phyloP scores from a whole-genome alignment of 352 stramenopile species.

The Phytophthora palmivora region DNA sequence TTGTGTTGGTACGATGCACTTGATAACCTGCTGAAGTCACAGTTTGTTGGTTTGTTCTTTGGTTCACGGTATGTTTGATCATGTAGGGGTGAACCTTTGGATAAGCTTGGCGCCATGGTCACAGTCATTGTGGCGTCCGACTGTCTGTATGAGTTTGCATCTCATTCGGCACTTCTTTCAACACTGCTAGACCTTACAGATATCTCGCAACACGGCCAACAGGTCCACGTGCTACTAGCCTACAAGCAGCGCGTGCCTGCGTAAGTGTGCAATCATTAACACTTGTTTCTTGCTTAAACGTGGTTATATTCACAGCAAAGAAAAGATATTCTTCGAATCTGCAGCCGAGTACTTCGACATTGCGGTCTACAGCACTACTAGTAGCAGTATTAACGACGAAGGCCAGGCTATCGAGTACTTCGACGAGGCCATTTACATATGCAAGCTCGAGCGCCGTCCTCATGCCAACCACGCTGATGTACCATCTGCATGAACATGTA shows the following conservation, averaged over 20 bases:
- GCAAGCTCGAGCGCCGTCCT: constrained; percentile 31
- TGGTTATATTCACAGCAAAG: constrained; percentile 27
- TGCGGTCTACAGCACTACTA: constrained; percentile 32
- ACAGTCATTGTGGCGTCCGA: constrained; percentile 51
- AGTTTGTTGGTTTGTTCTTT: neutral
- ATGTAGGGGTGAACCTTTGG: constrained; percentile 25
- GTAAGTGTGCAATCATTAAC: constrained; percentile 28
- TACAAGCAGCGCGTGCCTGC: constrained; percentile 75
- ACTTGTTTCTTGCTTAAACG: neutral
- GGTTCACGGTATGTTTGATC: neutral
- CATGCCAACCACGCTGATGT: neutral
- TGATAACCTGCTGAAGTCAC: neutral
- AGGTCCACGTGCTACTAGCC: constrained; percentile 50
- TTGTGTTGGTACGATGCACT: constrained; percentile 51
- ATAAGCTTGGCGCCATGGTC: constrained; percentile 4
- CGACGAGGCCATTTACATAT: constrained; percentile 59
- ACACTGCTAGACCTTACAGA: constrained; percentile 54
- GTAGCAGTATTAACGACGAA: constrained; percentile 8
- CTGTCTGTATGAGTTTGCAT: constrained; percentile 67
- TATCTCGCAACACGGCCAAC: neutral
- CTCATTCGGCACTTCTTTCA: constrained; percentile 45
- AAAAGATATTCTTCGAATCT: constrained; percentile 54
- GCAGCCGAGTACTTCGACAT: constrained; percentile 51
- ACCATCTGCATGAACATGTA: neutral
- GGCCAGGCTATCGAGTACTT: constrained; percentile 31